Percentiles rank a stretch among this genome's conserved stretches.
Conservation (phyloP, 495 filamentous ascomycete species). For the Aspergillus leporis region DNA sequence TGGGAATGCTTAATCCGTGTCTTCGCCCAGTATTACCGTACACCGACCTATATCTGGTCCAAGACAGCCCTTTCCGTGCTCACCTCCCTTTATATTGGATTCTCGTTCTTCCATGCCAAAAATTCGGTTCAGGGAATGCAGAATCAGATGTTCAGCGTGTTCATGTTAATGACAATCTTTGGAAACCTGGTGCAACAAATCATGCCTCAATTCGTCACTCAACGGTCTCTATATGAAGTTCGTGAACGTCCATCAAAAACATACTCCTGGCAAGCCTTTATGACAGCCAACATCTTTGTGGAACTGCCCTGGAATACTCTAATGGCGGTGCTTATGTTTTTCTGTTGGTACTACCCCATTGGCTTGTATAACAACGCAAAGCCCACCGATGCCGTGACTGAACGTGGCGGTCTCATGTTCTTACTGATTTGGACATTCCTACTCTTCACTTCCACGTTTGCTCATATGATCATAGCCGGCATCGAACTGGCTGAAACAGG, state of each 20-base stretch:
- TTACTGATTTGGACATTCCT: constrained; percentile 50
- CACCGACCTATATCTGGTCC: constrained; percentile 49
- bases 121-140: constrained; percentile 74
- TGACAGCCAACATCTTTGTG: constrained; percentile 60
- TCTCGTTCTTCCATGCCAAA: constrained; percentile 73
- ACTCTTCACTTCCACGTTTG: constrained; percentile 52
- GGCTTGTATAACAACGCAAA: constrained; percentile 54
- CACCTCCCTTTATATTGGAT: constrained; percentile 25
- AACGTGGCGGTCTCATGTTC: constrained; percentile 51
- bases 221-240: constrained; percentile 71
- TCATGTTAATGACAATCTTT: constrained; percentile 75
- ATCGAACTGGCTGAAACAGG: constrained; percentile 46
- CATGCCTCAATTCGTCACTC: constrained; percentile 63
- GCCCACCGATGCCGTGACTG: constrained; percentile 34
- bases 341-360: constrained; percentile 60
- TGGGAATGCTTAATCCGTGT: constrained; percentile 43
- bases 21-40: constrained; percentile 53
- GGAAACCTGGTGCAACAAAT: constrained; percentile 69
- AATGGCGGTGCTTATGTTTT: constrained; percentile 55
- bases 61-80: constrained; percentile 41
- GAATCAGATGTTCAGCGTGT: constrained; percentile 81
- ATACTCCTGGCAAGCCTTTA: constrained; percentile 70
- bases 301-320: constrained; percentile 67
- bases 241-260: constrained; percentile 77
- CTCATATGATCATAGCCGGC: constrained; percentile 55